Conservation (phyloP, 2,329 filamentous ascomycete genomes). For the Trichoderma sp. region DNA sequence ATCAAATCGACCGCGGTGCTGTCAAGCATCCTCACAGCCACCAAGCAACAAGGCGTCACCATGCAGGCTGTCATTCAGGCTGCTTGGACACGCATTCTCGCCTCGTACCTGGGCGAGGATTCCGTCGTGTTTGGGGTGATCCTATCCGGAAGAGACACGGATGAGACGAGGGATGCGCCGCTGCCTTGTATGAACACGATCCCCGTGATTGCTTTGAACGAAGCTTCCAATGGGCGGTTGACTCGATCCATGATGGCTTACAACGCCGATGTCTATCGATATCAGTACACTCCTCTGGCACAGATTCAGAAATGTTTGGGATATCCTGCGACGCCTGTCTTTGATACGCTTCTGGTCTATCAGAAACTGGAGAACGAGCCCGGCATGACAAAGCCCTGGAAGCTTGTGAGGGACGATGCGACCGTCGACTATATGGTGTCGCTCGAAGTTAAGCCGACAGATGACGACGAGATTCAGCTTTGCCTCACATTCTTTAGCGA, state of each 20-base stretch:
- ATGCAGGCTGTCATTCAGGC: slow-evolving; percentile 76
- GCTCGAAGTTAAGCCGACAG: slow-evolving; percentile 69
- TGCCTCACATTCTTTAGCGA: slow-evolving; percentile 67
- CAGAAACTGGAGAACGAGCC: slow-evolving; percentile 58
- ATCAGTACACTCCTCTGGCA: slow-evolving; percentile 71
- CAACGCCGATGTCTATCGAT: slow-evolving; percentile 65
- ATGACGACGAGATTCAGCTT: slow-evolving; percentile 55
- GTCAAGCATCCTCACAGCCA: slow-evolving; percentile 55
- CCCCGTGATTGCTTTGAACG: slow-evolving; percentile 66
- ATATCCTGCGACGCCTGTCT: slow-evolving; percentile 65
- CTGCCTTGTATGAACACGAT: slow-evolving; percentile 85
- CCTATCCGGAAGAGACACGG: slow-evolving; percentile 70
- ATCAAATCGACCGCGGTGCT: slow-evolving; percentile 44
- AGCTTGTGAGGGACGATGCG: slow-evolving; percentile 64
- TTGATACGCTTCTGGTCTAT: slow-evolving; percentile 84
- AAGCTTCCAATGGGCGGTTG: slow-evolving; percentile 57
- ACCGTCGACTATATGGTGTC: slow-evolving; percentile 79
- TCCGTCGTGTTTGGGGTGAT: slow-evolving; percentile 78
- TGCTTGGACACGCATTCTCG: slow-evolving; percentile 74
- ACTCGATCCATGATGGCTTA: slow-evolving; percentile 65
- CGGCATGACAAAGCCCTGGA: slow-evolving; percentile 53
- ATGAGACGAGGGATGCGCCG: slow-evolving; percentile 59
- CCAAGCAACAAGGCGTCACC: slow-evolving; percentile 63
- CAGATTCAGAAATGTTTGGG: slow-evolving; percentile 74
- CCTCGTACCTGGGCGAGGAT: slow-evolving; percentile 74